Base-by-base conservation (phyloP, 495 filamentous ascomycete species). In the Hypoxylon rickii region DNA sequence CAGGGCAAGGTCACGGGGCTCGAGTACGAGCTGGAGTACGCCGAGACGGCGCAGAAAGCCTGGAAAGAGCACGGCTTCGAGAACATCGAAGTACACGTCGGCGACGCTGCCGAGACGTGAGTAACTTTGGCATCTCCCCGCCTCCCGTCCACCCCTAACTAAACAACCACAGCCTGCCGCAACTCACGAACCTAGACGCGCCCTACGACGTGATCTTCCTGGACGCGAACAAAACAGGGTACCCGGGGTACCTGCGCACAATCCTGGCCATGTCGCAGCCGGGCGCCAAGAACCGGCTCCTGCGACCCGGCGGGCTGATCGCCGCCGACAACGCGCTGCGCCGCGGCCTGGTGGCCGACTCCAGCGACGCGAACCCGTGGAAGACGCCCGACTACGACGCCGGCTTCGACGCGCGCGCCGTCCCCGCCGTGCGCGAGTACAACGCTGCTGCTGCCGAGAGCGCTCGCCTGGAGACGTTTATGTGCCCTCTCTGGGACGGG, bases 151-250 rank as follows among this genome's bases (percentile, higher is more conserved):
- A 33, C 20, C 19, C 36, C 32, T 13, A 41, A 38, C 33, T 13
- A n/a, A 8, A 34, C 18, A 39, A 6, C 7, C 12, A 15, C 22
- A 72, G 65, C 16, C 59, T 71, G 31, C 34, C 67, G 3, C 51
- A 51, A 29, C 58, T 72, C 43, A 36, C 46, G 26, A 51, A 66
- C 24, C 53, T 54, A 15, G 50, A 45, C 38, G 64, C 70, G 59
- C 70, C 72, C 1, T 74, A 69, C 29, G 72, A 74, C 43, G 48
- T 74, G 8, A 59, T 74, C 38, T 74, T 74, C 60, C 69, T 74
- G 43, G 72, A 74, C 37, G 72, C 72, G 16, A 57, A 74, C 22
- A 74, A 74, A 44, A 64, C 63, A 1, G 66, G 63, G 22, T 74
- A 74, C 47, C 65, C 68, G 0, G 51, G 42, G 1, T 74, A 74